A percentile compares a stretch with the other conserved stretches of the same genome.
Conservation (phyloP, 78 protist species). For the Guillardia theta region DNA sequence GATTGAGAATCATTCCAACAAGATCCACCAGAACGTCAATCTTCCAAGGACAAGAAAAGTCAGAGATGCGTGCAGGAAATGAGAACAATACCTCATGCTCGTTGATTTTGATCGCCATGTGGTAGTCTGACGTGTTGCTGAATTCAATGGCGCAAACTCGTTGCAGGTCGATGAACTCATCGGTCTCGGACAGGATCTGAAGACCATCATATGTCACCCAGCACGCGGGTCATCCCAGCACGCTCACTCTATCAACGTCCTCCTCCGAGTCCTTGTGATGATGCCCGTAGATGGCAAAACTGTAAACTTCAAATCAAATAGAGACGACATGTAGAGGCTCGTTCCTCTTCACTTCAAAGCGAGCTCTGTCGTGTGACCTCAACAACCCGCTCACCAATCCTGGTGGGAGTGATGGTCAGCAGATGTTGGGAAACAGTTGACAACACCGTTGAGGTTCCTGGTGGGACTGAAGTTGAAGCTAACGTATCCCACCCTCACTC, state of each 20-base stretch:
- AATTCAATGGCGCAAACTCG: too few species aligned
- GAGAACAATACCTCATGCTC: neutral
- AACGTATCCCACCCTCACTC: neutral
- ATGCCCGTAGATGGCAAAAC: neutral
- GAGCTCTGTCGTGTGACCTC: too few species aligned
- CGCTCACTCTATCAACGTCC: too few species aligned
- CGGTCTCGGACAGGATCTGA: too few species aligned
- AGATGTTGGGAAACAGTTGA: neutral
- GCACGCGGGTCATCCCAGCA: too few species aligned
- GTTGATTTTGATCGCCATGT: neutral
- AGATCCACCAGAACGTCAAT: neutral
- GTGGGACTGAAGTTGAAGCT: slow-evolving; percentile 7
- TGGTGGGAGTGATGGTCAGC: too few species aligned
- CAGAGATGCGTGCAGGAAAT: neutral
- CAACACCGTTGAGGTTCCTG: neutral
- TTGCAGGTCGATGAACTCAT: too few species aligned
- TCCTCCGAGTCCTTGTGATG: neutral
- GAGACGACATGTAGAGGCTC: too few species aligned
- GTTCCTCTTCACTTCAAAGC: too few species aligned
- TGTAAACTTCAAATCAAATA: neutral
- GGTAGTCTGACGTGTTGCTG: too few species aligned
- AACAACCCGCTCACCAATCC: too few species aligned
- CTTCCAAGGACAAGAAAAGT: neutral
- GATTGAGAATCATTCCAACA: neutral
- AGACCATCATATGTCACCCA: too few species aligned